Evolutionary conservation across 1,284 basidiomycete genomes (phyloP), one percentile per base, ranked within the genome.

Genomic region (Naganishia liquefaciens): DNA sequence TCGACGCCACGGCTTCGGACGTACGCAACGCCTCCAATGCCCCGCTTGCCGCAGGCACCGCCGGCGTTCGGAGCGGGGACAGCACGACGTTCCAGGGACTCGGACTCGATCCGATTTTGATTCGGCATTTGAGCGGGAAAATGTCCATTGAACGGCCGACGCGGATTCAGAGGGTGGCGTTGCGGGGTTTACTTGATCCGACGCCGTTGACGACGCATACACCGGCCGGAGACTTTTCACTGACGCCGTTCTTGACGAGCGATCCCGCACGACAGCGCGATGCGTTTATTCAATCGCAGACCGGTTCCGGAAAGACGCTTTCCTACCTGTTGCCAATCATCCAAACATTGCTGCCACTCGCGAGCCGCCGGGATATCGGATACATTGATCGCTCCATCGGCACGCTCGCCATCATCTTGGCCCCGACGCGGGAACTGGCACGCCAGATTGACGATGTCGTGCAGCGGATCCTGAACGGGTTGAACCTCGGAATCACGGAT

Each of bases 371-470:
- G 27, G 54, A 68, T 27, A 52, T 54, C 25, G 62, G 63, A 28
- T 93, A 92, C 74, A 93, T 95, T 71, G 92, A 95, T 78, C 84
- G 88, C 52, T 84, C 83, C 0, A 85, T 90, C 63, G 96, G 96
- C 19, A 98, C 96, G 0, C 83, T 99, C 19, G 94, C 94, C 2
- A 82, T 97, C 65, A 95, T 93, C 78, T 84, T 97, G 23, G 91
- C 92, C 4, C 95, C 96, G 0, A 95, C 95, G 37, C 88, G 96
- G 73, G 96, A 99, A 81, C 84, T 99, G 23, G 96, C 96, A 1
- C 87, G 95, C 46, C 96, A 99, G 78, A 99, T 96, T 76, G 93
- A 97, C 88, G 88, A 90, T 49, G 95, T 99, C 44, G 87, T 97
- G 21, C 86, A 87, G 70, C 77, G 79, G 62, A 76, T 89, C 15